phyloP scores from a whole-genome alignment of 495 filamentous ascomycete genomes.

The Oidiodendron maius region DNA sequence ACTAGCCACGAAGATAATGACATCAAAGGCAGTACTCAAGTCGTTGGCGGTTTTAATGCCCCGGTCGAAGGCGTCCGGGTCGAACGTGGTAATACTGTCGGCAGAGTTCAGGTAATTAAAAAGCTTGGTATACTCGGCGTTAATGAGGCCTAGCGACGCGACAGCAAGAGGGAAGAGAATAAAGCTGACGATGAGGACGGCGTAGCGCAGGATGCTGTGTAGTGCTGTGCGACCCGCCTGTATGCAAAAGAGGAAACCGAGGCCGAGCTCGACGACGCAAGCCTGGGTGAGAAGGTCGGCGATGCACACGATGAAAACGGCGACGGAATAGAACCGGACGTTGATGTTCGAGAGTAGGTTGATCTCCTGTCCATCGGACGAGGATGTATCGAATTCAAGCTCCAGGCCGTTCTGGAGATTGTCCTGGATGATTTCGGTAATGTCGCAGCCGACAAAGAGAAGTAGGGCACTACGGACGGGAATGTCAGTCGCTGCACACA shows the following conservation, averaged over 20 bases:
- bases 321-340: background rate
- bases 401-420: background rate
- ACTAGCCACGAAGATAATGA: background rate
- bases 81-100: too few species aligned
- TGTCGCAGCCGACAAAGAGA: background rate
- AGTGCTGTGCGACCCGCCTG: constrained; percentile 5
- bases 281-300: constrained; percentile 18
- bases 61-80: background rate
- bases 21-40: too few species aligned
- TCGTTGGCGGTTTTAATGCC: background rate
- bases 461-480: background rate
- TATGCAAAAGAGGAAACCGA: constrained; percentile 16
- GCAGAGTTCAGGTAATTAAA: background rate
- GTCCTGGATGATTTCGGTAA: too few species aligned
- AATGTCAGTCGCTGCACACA: background rate
- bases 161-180: background rate
- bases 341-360: background rate
- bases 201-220: background rate
- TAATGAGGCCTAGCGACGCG: background rate
- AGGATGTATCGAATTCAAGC: background rate
- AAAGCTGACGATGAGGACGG: background rate
- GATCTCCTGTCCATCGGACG: too few species aligned
- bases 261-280: constrained; percentile 18
- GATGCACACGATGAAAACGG: constrained; percentile 6
- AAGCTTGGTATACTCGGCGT: background rate